Conservation (phyloP, 129 eudicot species). For the Saposhnikovia divaricata region DNA sequence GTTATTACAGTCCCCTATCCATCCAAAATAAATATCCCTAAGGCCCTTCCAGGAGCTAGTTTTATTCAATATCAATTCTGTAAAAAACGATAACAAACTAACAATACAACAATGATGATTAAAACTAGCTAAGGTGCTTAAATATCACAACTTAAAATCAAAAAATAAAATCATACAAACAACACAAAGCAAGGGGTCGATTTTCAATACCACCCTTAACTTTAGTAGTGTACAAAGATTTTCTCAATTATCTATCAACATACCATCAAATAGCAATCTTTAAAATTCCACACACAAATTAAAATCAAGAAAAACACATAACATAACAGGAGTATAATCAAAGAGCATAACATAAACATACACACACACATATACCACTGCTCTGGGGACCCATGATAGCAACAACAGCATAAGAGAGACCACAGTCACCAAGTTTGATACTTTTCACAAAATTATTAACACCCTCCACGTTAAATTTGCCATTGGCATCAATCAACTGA, state of each 20-base stretch:
- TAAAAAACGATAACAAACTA: not conserved
- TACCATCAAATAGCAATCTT: not conserved
- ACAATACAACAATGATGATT: not conserved
- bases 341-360: not conserved
- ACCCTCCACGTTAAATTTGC: conserved; percentile 43
- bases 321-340: not conserved
- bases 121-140: not conserved
- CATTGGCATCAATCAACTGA: conserved; percentile 55
- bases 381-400: conserved; percentile 90
- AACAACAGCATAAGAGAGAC: conserved; percentile 73
- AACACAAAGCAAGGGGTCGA: not conserved
- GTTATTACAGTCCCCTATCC: not conserved
- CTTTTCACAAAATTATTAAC: conserved; percentile 42
- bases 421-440: conserved; percentile 48
- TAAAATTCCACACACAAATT: not conserved
- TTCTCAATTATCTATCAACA: not conserved
- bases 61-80: not conserved
- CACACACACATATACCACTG: conserved; percentile 36
- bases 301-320: not conserved
- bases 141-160: not conserved
- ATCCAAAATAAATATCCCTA: not conserved
- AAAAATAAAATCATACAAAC: not conserved
- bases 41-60: not conserved
- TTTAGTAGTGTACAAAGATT: not conserved
- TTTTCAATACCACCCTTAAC: not conserved